Evolutionary conservation across 345 rosid species (phyloP), one percentile per base, ranked within the genome.

Genomic region (Ricinus communis): DNA sequence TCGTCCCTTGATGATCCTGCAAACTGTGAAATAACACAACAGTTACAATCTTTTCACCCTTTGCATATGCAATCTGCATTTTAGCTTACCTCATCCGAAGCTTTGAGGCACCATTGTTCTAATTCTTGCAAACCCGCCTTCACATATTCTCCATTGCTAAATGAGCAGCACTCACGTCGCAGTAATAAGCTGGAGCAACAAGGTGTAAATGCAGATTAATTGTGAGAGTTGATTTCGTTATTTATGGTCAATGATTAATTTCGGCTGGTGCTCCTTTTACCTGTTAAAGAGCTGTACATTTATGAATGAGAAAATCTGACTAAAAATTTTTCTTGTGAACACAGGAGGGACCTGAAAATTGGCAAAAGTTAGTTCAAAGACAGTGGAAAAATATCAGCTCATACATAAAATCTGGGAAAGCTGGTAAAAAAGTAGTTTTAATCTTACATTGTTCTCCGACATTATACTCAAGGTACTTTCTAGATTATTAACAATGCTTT

Each of bases 241-340:
- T 52, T 40, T 70, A 45, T 45, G n/a, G 33, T 49, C 28, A 31
- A 38, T 21, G 5, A 22, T 45, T 16, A 8, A 60, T 38, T 16
- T 5, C 14, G 56, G 2, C 16, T 28, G 54, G 46, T 11, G 27
- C 5, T 57, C 46, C 67, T 12, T 71, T 50, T 74, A 85, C 93
- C 93, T 87, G 76, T 88, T 88, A 72, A 88, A 86, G 65, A 88
- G 83, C 71, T 88, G 91, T 31, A 86, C 89, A 72, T 88, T 86
- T 70, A 87, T 84, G 80, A 82, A 88, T 28, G 90, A 84, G 84
- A 87, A 87, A 45, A 82, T 74, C 81, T 85, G 89, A 79, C 76
- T 75, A 66, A 82, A 81, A 54, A 84, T 74, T 71, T 84, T 87
- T 71, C 81, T 77, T 62, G 68, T 80, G 78, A 84, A 77, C 79